These are phyloP conservation scores for Rhododendron williamsianum DNA, from an alignment of 148 eudicot species.

Conservation along the genomic window DNA sequence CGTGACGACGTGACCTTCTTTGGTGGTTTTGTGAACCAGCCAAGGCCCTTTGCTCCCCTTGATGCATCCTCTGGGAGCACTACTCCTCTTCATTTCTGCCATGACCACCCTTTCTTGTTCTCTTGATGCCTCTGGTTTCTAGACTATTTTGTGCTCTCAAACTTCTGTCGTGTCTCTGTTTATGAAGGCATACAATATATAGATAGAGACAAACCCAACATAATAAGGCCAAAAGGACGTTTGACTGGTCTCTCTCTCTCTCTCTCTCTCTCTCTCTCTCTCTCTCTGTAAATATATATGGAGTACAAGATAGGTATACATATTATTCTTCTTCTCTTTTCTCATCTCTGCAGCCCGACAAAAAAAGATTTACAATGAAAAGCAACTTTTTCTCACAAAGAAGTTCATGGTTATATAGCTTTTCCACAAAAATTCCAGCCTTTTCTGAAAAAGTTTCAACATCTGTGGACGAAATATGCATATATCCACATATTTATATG, in stretches of 20 bases:
- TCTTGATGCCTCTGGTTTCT: background rate
- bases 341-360: too few species aligned
- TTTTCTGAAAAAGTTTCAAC: too few species aligned
- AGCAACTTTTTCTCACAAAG: too few species aligned
- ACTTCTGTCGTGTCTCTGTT: background rate
- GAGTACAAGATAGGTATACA: background rate
- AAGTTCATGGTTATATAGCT: too few species aligned
- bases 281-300: background rate
- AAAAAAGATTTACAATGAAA: background rate
- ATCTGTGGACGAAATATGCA: too few species aligned
- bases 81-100: background rate
- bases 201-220: background rate
- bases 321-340: background rate
- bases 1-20: constrained; percentile 19
- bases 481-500: too few species aligned
- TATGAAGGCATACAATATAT: background rate
- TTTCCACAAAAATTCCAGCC: too few species aligned
- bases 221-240: background rate
- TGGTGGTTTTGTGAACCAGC: constrained; percentile 31
- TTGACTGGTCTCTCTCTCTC: background rate
- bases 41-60: constrained; percentile 32
- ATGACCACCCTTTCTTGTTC: background rate
- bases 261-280: background rate
- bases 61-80: background rate
- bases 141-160: background rate